Evolutionary conservation across 2,329 filamentous ascomycete genomes (phyloP), one percentile per base, ranked within the genome.

Genomic region (Hypoxylon sp.): DNA sequence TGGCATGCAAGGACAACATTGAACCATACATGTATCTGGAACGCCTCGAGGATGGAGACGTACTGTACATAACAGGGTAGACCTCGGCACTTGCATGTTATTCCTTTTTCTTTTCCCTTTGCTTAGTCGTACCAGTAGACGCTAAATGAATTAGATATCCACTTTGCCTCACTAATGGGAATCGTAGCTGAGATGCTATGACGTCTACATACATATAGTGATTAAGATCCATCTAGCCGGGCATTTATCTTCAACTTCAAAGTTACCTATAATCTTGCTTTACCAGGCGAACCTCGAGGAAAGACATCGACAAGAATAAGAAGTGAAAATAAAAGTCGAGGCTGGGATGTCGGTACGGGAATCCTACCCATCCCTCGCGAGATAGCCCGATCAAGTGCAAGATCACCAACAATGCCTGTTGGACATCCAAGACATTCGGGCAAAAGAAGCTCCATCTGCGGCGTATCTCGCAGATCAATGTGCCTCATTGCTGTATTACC

Each of bases 71-170:
- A 23, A 50, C 61, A 58, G 32, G 61, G 43, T 48, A 59, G 11
- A 8, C 48, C 43, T 64, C 61, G 48, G 61, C 50, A 64, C 55
- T 64, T 55, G 27, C 25, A 48, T 32, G 16, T 23, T 39, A 34
- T 19, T 25, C 16, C 27, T 19, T 27, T 45, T 60, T 51, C 16
- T 34, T 56, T 56, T 48, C 8, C 29, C 21, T 58, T 56, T 29
- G 45, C 29, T 52, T 21, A 52, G 32, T 37, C 32, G n/a, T 27
- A 16, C 7, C 48, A 37, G n/a, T 39, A n/a, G 37, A 8, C 8
- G 16, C 37, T 8, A 19, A 21, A 16, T 21, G 14, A 39, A 16
- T 5, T 11, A 39, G 21, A 41, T 21, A 39, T 16, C 34, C 34
- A 39, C 34, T 39, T 4, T 41, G n/a, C 7, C 7, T 41, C 37